A percentile compares a stretch with the other conserved stretches of the same genome.
Conservation (phyloP, 148 eudicot genomes). For the Rhododendron ovatum region DNA sequence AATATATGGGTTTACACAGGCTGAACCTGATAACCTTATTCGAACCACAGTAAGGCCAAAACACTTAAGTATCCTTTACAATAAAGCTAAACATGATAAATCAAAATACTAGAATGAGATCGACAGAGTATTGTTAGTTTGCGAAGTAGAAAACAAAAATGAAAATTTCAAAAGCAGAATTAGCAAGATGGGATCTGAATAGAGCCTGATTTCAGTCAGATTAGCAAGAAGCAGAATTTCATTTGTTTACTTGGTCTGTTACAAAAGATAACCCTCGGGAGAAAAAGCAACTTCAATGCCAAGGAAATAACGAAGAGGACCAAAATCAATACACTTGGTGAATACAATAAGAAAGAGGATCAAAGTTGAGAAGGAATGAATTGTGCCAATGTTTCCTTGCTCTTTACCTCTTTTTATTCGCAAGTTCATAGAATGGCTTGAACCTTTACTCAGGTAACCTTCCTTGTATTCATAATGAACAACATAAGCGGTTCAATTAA, state of each 20-base stretch:
- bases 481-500: background rate
- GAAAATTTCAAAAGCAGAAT: background rate
- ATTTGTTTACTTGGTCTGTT: background rate
- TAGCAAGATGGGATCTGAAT: background rate
- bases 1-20: background rate
- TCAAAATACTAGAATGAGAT: background rate
- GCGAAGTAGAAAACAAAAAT: background rate
- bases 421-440: background rate
- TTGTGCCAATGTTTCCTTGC: background rate
- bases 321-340: background rate
- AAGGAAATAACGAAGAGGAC: background rate
- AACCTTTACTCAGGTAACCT: background rate
- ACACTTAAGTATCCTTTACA: background rate
- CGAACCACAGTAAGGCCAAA: background rate
- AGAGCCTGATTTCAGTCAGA: background rate
- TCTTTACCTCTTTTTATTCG: background rate
- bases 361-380: background rate
- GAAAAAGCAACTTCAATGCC: background rate
- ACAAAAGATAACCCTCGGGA: background rate
- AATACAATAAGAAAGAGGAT: background rate
- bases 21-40: background rate
- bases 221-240: background rate
- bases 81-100: background rate
- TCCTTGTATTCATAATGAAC: background rate
- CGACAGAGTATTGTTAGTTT: background rate